Evolutionary conservation across 2,329 filamentous ascomycete genomes (phyloP).

Genomic region (Xylaria sp.): DNA sequence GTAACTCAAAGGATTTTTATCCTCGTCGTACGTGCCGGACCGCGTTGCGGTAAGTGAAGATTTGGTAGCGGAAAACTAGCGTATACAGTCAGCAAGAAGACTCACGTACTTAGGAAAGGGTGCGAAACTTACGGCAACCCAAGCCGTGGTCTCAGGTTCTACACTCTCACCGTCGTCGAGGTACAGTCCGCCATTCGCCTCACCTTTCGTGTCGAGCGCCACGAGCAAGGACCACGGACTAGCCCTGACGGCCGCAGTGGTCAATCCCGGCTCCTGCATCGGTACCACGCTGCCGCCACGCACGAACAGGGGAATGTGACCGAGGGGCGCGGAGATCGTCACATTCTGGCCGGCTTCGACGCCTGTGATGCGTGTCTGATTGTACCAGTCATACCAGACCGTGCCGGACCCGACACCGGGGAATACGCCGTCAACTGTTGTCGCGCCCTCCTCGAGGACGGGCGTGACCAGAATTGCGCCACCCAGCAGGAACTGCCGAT

Average conservation of each 20-base stretch:
- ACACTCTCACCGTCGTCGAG: conserved; percentile 80
- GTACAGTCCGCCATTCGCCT: conserved; percentile 72
- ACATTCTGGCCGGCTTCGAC: conserved; percentile 53
- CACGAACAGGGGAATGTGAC: conserved; percentile 78
- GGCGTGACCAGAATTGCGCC: conserved; percentile 73
- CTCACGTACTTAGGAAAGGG: neutral
- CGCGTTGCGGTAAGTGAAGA: conserved; percentile 60
- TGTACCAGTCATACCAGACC: conserved; percentile 85
- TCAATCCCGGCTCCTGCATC: conserved; percentile 74
- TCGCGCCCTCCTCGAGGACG: conserved; percentile 71
- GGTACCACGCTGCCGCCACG: conserved; percentile 76
- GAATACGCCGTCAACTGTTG: conserved; percentile 74
- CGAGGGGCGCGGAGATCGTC: conserved; percentile 59
- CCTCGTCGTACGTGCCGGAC: conserved; percentile 61
- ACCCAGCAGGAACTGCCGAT: conserved; percentile 79
- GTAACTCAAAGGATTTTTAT: conserved; percentile 68
- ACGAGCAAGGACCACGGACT: conserved; percentile 76
- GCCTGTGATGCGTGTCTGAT: conserved; percentile 62
- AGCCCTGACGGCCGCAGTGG: conserved; percentile 69
- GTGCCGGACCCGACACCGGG: conserved; percentile 70
- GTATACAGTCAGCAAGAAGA: neutral
- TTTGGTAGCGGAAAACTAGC: conserved; percentile 55
- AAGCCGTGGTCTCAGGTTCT: conserved; percentile 63
- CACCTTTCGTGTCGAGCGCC: conserved; percentile 65
- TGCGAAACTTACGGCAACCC: conserved; percentile 57